phyloP scores from a whole-genome alignment of 306 rosid genomes.

The Elaeagnus macrophylla region DNA sequence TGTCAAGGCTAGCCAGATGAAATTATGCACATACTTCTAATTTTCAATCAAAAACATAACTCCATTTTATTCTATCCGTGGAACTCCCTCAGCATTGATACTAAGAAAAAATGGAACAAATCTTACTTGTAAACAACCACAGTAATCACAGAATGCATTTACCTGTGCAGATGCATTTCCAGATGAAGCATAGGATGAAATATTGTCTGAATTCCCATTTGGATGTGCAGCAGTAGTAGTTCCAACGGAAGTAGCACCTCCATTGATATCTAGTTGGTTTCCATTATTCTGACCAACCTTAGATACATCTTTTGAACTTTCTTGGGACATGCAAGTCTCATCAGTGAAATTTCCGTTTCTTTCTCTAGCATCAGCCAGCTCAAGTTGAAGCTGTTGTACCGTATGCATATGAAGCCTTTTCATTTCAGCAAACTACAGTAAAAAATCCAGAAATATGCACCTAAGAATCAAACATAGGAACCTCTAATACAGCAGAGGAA shows the following conservation, averaged over 20 bases:
- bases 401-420: conserved; percentile 82
- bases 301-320: conserved; percentile 44
- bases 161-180: conserved; percentile 69
- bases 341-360: conserved; percentile 59
- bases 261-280: conserved; percentile 52
- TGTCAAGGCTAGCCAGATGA: too few species aligned
- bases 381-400: conserved; percentile 82
- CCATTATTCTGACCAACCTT: conserved; percentile 64
- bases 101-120: not conserved
- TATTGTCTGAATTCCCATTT: conserved; percentile 63
- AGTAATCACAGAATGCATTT: not conserved
- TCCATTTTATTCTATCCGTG: too few species aligned
- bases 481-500: too few species aligned
- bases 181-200: conserved; percentile 43
- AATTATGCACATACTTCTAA: too few species aligned
- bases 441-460: conserved; percentile 23
- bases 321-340: conserved; percentile 51
- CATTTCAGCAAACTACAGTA: conserved; percentile 75
- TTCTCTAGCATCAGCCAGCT: conserved; percentile 82
- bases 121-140: not conserved
- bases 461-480: too few species aligned
- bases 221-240: conserved; percentile 43
- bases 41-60: too few species aligned
- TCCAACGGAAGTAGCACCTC: conserved; percentile 51
- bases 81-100: too few species aligned